Base-by-base conservation (phyloP, 2,329 filamentous ascomycete species). In the Aspergillus persii region DNA sequence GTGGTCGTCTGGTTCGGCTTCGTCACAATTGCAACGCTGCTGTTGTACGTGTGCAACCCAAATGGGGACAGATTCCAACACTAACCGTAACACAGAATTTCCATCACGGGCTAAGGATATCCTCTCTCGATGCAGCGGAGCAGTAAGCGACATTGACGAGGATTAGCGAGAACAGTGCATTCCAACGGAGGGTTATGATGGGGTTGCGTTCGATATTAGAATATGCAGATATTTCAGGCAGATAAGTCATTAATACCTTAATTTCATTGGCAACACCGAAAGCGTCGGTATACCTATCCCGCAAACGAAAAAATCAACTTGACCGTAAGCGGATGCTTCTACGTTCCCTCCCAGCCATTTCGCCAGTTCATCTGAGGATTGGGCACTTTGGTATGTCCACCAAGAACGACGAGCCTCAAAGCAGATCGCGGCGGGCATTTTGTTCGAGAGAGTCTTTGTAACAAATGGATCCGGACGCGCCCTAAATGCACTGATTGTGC, bases 231-330 rank as follows among this genome's bases (percentile, higher is more conserved):
- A 23, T 23, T 23, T 23, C 18, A 31, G 30, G 30, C 11, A 3
- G 11, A 15, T 4, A 3, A 15, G 9, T 9, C 9, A 15, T 39
- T 3, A 39, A 39, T 61, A 79, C 78, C 69, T 81, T 81, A 62
- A 87, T 81, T 70, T 88, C 85, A 54, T 86, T 86, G 58, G 84
- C 82, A 3, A 88, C 78, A 61, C 85, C 86, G 71, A 87, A 87
- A 0, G 84, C 83, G 62, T 87, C 88, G 8, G 78, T 73, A 61
- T 81, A n/a, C n/a, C n/a, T n/a, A 87, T 1, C 85, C 85, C 0
- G 76, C 69, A 60, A 86, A 88, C 0, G 84, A 83, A 59, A 86
- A 87, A 26, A 83, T 79, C 54, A 88, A 83, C 56, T 81, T 86
- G 51, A 85, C 80, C 81, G 49, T 81, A 81, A 2, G 71, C 74